Conservation (phyloP, 768 basidiomycete genomes). For the Trametes villosa region DNA sequence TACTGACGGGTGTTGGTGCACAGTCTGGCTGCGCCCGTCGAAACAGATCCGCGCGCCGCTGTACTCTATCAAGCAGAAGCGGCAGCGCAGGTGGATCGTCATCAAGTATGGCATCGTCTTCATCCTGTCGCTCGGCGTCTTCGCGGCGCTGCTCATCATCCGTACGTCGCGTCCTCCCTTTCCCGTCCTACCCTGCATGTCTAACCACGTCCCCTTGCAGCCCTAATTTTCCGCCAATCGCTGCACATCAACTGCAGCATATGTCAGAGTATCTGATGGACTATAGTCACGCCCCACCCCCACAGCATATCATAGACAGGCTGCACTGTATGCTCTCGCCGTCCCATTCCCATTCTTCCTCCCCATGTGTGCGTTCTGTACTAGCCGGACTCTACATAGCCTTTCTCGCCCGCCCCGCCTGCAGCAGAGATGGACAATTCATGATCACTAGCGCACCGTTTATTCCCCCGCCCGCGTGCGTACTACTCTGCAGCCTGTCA, state of each 20-base stretch:
- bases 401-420: constrained; percentile 18
- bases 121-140: constrained; percentile 64
- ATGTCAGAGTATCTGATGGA: constrained; percentile 34
- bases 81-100: constrained; percentile 89
- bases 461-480: not conserved
- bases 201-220: constrained; percentile 21
- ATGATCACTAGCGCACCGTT: constrained; percentile 4
- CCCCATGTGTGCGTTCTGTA: constrained; percentile 19
- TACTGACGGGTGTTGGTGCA: constrained; percentile 28
- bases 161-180: constrained; percentile 57
- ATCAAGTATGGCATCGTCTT: constrained; percentile 86
- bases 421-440: constrained; percentile 31
- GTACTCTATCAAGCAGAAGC: constrained; percentile 87
- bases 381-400: constrained; percentile 26
- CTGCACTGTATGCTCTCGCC: constrained; percentile 26
- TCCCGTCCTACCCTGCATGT: not conserved
- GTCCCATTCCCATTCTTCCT: not conserved
- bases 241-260: constrained; percentile 34
- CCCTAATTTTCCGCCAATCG: constrained; percentile 32
- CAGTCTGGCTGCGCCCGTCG: constrained; percentile 94
- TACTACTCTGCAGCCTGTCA: too few species aligned
- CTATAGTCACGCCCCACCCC: constrained; percentile 25
- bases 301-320: constrained; percentile 19
- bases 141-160: constrained; percentile 76
- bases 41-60: constrained; percentile 93